These are phyloP conservation scores for Cyberlindnera subsufficiens DNA, from an alignment of 805 yeast genomes.

Conservation along the genomic window DNA sequence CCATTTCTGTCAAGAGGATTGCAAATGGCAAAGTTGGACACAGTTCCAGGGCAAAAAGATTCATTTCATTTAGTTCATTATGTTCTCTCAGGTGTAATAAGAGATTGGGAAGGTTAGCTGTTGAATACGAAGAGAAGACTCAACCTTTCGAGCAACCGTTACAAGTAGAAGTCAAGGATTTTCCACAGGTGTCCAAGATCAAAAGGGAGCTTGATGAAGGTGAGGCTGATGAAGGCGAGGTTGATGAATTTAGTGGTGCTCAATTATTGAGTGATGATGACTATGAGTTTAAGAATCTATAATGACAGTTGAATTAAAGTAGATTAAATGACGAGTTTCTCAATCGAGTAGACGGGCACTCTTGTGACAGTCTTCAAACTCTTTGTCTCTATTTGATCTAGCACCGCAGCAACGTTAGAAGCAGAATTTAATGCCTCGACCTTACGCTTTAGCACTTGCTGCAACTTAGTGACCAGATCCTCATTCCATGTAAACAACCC, in stretches of 20 bases:
- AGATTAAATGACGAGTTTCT: slow-evolving; percentile 29
- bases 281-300: slow-evolving; percentile 13
- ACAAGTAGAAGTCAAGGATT: background rate
- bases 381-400: slow-evolving; percentile 24
- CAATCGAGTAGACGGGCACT: slow-evolving; percentile 51
- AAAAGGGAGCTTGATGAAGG: background rate
- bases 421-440: slow-evolving; percentile 38
- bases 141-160: background rate
- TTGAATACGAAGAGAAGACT: slow-evolving; percentile 3
- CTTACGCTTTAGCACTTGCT: slow-evolving; percentile 39
- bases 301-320: background rate
- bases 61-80: slow-evolving; percentile 7
- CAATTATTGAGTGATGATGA: slow-evolving; percentile 12
- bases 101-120: slow-evolving; percentile 7
- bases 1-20: slow-evolving; percentile 7
- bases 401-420: slow-evolving; percentile 26
- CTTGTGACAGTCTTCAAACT: slow-evolving; percentile 30
- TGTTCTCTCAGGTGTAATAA: slow-evolving; percentile 5
- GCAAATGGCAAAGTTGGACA: slow-evolving; percentile 11
- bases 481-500: slow-evolving; percentile 64
- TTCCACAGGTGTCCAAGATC: background rate
- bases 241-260: background rate
- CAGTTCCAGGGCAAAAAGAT: slow-evolving; percentile 9
- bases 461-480: slow-evolving; percentile 41
- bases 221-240: background rate